Evolutionary conservation across 2,329 filamentous ascomycete genomes (phyloP).

Genomic region (Didymella keratinophila): DNA sequence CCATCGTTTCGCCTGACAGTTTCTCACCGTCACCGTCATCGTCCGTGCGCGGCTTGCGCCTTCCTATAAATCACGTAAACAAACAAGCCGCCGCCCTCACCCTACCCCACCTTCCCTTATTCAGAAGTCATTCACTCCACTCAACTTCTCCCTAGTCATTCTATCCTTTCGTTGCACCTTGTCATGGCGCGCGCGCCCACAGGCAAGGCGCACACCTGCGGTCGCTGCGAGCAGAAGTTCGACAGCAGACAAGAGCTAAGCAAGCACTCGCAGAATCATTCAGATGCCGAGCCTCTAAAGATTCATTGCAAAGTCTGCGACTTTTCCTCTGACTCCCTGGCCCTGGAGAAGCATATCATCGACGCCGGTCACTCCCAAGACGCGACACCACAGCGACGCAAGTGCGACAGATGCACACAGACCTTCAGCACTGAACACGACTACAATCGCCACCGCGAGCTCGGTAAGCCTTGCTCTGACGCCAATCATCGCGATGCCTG

Average conservation of each 20-base stretch:
- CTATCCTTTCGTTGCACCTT: not conserved
- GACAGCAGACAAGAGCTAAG: slow-evolving; percentile 21
- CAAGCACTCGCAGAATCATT: slow-evolving; percentile 26
- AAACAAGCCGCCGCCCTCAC: not conserved
- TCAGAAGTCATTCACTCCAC: not conserved
- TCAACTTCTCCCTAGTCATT: not conserved
- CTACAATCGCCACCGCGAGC: slow-evolving; percentile 24
- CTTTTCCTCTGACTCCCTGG: slow-evolving; percentile 19
- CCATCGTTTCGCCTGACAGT: not conserved
- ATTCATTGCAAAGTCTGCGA: slow-evolving; percentile 14
- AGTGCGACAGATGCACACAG: slow-evolving; percentile 25
- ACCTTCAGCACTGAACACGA: slow-evolving; percentile 19
- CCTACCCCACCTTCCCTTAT: not conserved
- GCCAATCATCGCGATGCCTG: slow-evolving; percentile 11
- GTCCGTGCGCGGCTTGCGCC: slow-evolving; percentile 9
- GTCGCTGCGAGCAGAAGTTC: slow-evolving; percentile 30
- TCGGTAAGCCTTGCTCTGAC: slow-evolving; percentile 27
- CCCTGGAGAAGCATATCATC: slow-evolving; percentile 32
- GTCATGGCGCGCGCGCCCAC: not conserved
- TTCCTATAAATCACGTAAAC: not conserved
- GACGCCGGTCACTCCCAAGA: slow-evolving; percentile 20
- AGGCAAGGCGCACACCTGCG: slow-evolving; percentile 26
- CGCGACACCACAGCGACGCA: not conserved
- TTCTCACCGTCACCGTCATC: not conserved
- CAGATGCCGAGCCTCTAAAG: slow-evolving; percentile 5